phyloP scores from a whole-genome alignment of 1,139 yeast genomes.

The Tardiomyces digboiensis region DNA sequence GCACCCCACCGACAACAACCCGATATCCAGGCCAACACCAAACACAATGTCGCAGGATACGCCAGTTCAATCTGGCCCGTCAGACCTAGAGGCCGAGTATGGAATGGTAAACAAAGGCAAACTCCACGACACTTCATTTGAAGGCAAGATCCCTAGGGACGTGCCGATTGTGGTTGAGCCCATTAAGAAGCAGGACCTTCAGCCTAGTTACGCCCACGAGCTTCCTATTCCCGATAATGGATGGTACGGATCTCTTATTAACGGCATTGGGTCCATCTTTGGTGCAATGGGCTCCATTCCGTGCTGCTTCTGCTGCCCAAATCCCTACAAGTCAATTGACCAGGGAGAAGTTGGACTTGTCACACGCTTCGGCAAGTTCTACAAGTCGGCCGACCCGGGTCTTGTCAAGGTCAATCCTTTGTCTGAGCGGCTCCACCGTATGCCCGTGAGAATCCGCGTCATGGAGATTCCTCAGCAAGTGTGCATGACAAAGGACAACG shows the following conservation, averaged over 20 bases:
- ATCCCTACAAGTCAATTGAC: conserved; percentile 52
- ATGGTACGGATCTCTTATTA: conserved; percentile 34
- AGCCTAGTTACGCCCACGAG: conserved; percentile 29
- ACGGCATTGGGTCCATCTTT: conserved; percentile 36
- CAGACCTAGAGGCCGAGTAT: neutral
- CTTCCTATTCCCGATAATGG: conserved; percentile 28
- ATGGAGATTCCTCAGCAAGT: conserved; percentile 58
- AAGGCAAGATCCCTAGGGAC: neutral
- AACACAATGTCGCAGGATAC: too few relatives aligned
- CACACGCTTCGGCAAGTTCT: conserved; percentile 59
- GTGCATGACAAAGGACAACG: conserved; percentile 66
- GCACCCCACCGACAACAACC: too few relatives aligned
- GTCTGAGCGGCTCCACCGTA: conserved; percentile 46
- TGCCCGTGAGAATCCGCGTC: conserved; percentile 50
- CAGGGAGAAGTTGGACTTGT: conserved; percentile 69
- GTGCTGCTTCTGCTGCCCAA: conserved; percentile 46
- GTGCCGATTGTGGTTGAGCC: conserved; percentile 23
- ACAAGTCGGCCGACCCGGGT: conserved; percentile 65
- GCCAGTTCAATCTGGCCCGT: too few relatives aligned
- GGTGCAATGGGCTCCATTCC: conserved; percentile 52
- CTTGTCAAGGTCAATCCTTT: conserved; percentile 55
- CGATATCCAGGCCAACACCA: too few relatives aligned
- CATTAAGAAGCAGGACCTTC: conserved; percentile 25
- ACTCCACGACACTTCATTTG: neutral
- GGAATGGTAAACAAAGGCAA: conserved; percentile 1